Evolutionary conservation across 805 yeast genomes (phyloP).

Genomic region (Saccharomycopsis sp.): DNA sequence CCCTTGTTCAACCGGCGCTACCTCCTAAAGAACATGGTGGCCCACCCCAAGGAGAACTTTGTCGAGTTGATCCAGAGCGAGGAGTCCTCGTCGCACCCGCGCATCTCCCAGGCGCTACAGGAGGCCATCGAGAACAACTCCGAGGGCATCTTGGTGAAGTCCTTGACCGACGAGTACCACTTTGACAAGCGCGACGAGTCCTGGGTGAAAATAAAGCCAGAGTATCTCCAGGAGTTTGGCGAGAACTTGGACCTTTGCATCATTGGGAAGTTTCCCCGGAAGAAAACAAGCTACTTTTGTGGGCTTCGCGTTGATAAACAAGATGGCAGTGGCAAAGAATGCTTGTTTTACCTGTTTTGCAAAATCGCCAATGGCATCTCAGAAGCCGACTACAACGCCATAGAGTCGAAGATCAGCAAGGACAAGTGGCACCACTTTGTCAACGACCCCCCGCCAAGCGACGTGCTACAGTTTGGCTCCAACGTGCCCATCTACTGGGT

Average conservation of each 20-base stretch:
- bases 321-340: slow-evolving; percentile 5
- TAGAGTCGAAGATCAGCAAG: slow-evolving; percentile 41
- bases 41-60: slow-evolving; percentile 33
- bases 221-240: slow-evolving; percentile 76
- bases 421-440: slow-evolving; percentile 51
- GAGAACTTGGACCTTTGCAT: slow-evolving; percentile 75
- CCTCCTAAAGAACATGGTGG: slow-evolving; percentile 38
- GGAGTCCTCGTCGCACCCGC: slow-evolving; percentile 37
- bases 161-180: slow-evolving; percentile 46
- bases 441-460: slow-evolving; percentile 33
- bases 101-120: slow-evolving; percentile 47
- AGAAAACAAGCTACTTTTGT: slow-evolving; percentile 62
- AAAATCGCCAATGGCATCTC: slow-evolving; percentile 81
- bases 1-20: slow-evolving; percentile 50
- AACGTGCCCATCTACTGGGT: slow-evolving; percentile 66
- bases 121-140: slow-evolving; percentile 52
- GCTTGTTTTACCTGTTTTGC: slow-evolving; percentile 56
- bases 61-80: slow-evolving; percentile 41
- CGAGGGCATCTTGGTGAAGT: slow-evolving; percentile 80
- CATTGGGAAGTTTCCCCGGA: slow-evolving; percentile 69
- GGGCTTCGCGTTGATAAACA: slow-evolving; percentile 46
- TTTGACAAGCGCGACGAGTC: slow-evolving; percentile 50
- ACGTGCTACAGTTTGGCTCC: slow-evolving; percentile 33
- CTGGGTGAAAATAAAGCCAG: slow-evolving; percentile 94
- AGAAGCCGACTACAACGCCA: slow-evolving; percentile 46